These are phyloP conservation scores for Jackrogersella minutella DNA, from an alignment of 495 filamentous ascomycete genomes.

Conservation along the genomic window DNA sequence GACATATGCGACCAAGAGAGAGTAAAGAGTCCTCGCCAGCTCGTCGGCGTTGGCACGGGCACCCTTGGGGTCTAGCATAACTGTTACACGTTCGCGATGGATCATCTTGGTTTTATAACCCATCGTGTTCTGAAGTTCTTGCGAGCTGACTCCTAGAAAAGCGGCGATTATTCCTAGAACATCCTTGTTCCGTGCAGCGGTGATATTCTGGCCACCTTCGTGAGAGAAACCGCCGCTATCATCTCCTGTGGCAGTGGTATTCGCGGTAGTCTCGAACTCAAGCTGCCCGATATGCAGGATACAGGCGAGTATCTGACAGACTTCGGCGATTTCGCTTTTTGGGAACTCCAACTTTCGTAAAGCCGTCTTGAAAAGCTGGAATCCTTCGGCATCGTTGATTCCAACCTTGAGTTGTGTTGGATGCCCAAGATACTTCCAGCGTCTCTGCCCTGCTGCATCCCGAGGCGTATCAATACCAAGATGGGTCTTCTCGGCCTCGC, in stretches of 20 bases:
- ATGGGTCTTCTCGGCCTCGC: constrained; percentile 86
- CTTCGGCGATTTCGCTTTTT: constrained; percentile 89
- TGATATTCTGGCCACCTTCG: constrained; percentile 86
- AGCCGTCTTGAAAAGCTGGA: constrained; percentile 97
- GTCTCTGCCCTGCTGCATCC: constrained; percentile 67
- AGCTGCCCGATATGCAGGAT: constrained; percentile 96
- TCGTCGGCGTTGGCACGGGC: constrained; percentile 93
- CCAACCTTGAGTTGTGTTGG: constrained; percentile 96
- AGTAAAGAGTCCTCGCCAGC: constrained; percentile 90
- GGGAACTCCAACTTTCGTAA: constrained; percentile 93
- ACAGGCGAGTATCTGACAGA: constrained; percentile 90
- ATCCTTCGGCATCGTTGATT: constrained; percentile 93
- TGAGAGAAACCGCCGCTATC: constrained; percentile 97
- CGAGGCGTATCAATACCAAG: constrained; percentile 75
- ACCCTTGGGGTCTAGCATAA: constrained; percentile 93
- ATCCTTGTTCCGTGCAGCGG: constrained; percentile 92
- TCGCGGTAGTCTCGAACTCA: constrained; percentile 82
- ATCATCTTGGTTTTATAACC: constrained; percentile 97
- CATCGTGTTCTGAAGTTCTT: constrained; percentile 84
- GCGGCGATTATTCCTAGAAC: constrained; percentile 84
- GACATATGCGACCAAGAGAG: constrained; percentile 91
- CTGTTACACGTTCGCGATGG: constrained; percentile 91
- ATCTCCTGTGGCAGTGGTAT: constrained; percentile 78
- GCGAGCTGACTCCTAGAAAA: constrained; percentile 82
- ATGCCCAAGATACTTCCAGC: constrained; percentile 96